Evolutionary conservation across 257 asterid species (phyloP).

Genomic region (Perilla frutescens): DNA sequence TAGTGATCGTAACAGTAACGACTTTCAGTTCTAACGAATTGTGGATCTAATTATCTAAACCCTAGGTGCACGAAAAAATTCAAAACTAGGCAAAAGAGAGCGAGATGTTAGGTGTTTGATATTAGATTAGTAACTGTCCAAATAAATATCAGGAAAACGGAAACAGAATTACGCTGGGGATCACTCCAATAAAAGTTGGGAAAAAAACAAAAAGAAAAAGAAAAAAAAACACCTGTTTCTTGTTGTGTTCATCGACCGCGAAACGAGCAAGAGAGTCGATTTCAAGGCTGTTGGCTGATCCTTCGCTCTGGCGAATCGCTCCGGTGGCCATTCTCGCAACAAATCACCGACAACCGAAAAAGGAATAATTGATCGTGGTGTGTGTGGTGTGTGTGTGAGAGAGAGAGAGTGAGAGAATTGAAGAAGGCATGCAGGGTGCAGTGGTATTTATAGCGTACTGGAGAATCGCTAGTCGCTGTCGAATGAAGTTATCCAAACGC

Average conservation of each 20-base stretch:
- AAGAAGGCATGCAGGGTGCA: background rate
- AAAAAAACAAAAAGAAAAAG: background rate
- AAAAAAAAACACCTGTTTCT: slow-evolving; percentile 55
- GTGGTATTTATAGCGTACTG: slow-evolving; percentile 29
- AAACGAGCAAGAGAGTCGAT: slow-evolving; percentile 75
- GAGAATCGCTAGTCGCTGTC: slow-evolving; percentile 34
- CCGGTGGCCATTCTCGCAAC: slow-evolving; percentile 60
- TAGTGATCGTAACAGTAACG: background rate
- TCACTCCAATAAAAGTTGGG: background rate
- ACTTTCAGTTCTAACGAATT: slow-evolving; percentile 25
- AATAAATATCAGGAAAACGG: background rate
- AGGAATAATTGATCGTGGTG: background rate
- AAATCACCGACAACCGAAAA: too few species aligned
- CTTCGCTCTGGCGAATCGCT: slow-evolving; percentile 49
- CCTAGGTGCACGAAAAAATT: background rate
- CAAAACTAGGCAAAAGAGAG: background rate
- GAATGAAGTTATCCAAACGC: slow-evolving; percentile 27
- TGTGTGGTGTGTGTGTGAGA: background rate
- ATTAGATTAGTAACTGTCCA: background rate
- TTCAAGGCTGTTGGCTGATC: slow-evolving; percentile 74
- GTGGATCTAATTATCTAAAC: background rate
- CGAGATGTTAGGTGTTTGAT: background rate
- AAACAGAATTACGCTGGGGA: background rate
- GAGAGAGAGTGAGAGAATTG: background rate
- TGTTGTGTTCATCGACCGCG: slow-evolving; percentile 75